Conservation (phyloP, 768 basidiomycete genomes). For the Suillus subalutaceus region DNA sequence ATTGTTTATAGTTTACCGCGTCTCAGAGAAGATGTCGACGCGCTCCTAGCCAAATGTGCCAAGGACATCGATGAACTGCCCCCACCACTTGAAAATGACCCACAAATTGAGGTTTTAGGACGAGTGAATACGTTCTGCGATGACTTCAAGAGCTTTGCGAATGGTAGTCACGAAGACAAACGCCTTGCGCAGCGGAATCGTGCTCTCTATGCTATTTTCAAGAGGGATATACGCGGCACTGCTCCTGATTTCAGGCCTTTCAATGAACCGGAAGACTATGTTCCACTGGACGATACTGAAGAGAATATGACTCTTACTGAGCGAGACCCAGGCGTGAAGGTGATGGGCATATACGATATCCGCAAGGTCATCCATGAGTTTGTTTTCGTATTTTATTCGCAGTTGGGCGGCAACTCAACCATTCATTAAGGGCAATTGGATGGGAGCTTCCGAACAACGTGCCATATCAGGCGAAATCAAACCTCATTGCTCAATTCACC, state of each 20-base stretch:
- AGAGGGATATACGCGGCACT: slow-evolving; percentile 35
- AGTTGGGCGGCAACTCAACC: neutral
- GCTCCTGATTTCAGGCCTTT: slow-evolving; percentile 40
- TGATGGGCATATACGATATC: slow-evolving; percentile 33
- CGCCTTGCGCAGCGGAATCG: slow-evolving; percentile 36
- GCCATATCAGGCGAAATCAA: slow-evolving; percentile 35
- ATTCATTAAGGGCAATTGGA: slow-evolving; percentile 29
- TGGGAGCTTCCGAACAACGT: slow-evolving; percentile 40
- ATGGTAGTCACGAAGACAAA: slow-evolving; percentile 27
- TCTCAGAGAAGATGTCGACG: slow-evolving; percentile 29
- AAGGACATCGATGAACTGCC: slow-evolving; percentile 33
- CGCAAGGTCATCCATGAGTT: slow-evolving; percentile 36
- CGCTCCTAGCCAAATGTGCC: slow-evolving; percentile 28
- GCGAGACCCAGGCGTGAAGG: slow-evolving; percentile 17
- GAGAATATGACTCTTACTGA: slow-evolving; percentile 16
- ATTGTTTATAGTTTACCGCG: slow-evolving; percentile 29
- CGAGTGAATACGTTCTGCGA: slow-evolving; percentile 38
- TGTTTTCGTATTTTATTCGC: slow-evolving; percentile 12
- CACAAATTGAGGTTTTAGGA: slow-evolving; percentile 39
- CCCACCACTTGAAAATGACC: slow-evolving; percentile 34
- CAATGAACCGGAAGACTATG: neutral
- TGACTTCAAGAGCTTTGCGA: slow-evolving; percentile 30
- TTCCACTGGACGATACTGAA: slow-evolving; percentile 20
- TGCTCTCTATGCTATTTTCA: slow-evolving; percentile 31
- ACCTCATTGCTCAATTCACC: slow-evolving; percentile 32